phyloP scores from a whole-genome alignment of 192 early-diverging fungal genomes.

The Umbelopsis sp. region DNA sequence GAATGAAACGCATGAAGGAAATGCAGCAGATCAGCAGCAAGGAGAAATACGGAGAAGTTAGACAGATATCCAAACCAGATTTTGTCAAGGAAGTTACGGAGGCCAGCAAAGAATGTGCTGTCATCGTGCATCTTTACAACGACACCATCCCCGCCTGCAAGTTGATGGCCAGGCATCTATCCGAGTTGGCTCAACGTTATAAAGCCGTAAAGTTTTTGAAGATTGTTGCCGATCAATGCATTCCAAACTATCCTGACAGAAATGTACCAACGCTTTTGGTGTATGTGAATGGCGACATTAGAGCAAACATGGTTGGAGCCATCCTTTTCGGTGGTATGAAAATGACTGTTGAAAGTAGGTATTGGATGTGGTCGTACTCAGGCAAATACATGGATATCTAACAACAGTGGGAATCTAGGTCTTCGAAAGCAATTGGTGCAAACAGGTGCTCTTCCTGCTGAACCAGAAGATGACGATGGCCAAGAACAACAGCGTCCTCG shows the following conservation, averaged over 20 bases:
- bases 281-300: conserved; percentile 87
- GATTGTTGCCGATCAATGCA: conserved; percentile 91
- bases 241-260: conserved; percentile 92
- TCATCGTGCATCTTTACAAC: conserved; percentile 69
- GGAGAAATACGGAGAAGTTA: conserved; percentile 85
- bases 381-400: background rate
- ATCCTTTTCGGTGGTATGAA: conserved; percentile 79
- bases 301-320: conserved; percentile 81
- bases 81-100: conserved; percentile 89
- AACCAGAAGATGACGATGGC: conserved; percentile 13
- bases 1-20: conserved; percentile 82
- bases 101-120: conserved; percentile 73
- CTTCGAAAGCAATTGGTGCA: conserved; percentile 37
- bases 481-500: conserved; percentile 31
- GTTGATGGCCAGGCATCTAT: conserved; percentile 78
- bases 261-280: conserved; percentile 90
- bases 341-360: conserved; percentile 67
- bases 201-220: conserved; percentile 92
- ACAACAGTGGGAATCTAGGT: background rate
- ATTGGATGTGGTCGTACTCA: background rate
- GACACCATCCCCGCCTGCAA: conserved; percentile 79
- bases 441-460: conserved; percentile 44
- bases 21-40: conserved; percentile 70
- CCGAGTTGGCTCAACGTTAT: conserved; percentile 73
- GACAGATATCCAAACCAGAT: conserved; percentile 92